A percentile compares a stretch with the other conserved stretches of the same genome.
Evolutionary conservation across 495 filamentous ascomycete genomes (phyloP).

Genomic region (Penicillium steckii): DNA sequence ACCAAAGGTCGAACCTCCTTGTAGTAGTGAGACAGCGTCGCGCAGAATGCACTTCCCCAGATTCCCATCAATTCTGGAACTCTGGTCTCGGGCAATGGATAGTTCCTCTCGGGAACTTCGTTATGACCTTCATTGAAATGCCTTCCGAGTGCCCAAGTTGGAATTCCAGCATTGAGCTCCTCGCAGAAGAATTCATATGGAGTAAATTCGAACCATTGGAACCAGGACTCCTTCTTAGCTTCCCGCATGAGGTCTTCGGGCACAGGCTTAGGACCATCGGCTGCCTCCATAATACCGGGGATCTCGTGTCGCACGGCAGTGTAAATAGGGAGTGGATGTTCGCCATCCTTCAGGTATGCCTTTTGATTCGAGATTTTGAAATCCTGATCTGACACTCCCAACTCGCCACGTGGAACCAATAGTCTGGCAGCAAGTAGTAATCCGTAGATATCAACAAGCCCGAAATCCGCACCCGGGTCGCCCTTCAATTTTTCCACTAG

Average conservation of each 20-base stretch:
- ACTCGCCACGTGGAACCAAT: conserved; percentile 80
- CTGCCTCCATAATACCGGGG: conserved; percentile 54
- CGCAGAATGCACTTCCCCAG: conserved; percentile 95
- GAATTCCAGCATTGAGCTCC: conserved; percentile 86
- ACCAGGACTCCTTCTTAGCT: conserved; percentile 79
- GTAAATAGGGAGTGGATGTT: conserved; percentile 88
- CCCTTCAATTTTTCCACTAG: conserved; percentile 87
- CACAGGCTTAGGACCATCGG: conserved; percentile 24
- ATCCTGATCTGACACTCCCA: conserved; percentile 70
- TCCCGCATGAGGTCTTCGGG: conserved; percentile 56
- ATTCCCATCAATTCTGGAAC: conserved; percentile 83
- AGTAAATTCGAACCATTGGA: conserved; percentile 97
- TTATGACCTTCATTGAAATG: conserved; percentile 72
- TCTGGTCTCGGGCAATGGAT: conserved; percentile 75
- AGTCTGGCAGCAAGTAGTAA: conserved; percentile 78
- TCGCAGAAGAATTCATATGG: conserved; percentile 97
- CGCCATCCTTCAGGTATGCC: conserved; percentile 67
- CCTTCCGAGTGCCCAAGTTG: conserved; percentile 88
- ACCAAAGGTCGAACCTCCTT: conserved; percentile 83
- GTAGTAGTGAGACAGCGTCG: conserved; percentile 93
- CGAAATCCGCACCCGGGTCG: conserved; percentile 76
- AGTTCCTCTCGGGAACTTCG: conserved; percentile 50
- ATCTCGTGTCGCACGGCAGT: conserved; percentile 95
- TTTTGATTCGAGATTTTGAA: conserved; percentile 87
- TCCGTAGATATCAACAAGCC: conserved; percentile 90